A percentile compares a stretch with the other conserved stretches of the same genome.
phyloP scores from a whole-genome alignment of 768 basidiomycete species.

The Collybiopsis luxurians region DNA sequence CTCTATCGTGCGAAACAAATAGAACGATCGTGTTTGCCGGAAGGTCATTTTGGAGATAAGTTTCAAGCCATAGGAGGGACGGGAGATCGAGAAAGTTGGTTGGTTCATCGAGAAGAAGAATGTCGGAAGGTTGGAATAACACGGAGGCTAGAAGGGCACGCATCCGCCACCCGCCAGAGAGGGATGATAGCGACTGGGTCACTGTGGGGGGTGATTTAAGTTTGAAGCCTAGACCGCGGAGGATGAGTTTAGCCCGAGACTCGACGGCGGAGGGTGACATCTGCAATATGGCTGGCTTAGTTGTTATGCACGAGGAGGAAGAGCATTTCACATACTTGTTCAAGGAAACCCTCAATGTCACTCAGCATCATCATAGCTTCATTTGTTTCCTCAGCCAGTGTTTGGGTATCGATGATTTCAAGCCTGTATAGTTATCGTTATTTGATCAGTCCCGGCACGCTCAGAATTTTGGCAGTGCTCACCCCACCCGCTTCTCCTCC shows the following conservation, averaged over 20 bases:
- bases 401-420: slow-evolving; percentile 10
- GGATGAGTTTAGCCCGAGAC: slow-evolving; percentile 47
- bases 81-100: slow-evolving; percentile 53
- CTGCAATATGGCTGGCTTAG: slow-evolving; percentile 13
- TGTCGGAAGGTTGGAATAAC: slow-evolving; percentile 52
- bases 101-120: slow-evolving; percentile 60
- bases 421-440: slow-evolving; percentile 17
- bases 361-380: slow-evolving; percentile 25
- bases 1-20: slow-evolving; percentile 64
- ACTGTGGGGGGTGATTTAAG: slow-evolving; percentile 25
- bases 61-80: slow-evolving; percentile 52
- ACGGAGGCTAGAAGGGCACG: slow-evolving; percentile 58
- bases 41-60: slow-evolving; percentile 40
- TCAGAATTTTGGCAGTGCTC: background rate
- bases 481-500: slow-evolving; percentile 22
- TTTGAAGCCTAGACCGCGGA: slow-evolving; percentile 58
- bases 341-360: slow-evolving; percentile 24
- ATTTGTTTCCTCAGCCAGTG: slow-evolving; percentile 19
- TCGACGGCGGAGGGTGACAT: slow-evolving; percentile 40
- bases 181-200: slow-evolving; percentile 36
- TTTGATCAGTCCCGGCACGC: background rate
- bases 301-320: too few species aligned
- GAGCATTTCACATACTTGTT: slow-evolving; percentile 13
- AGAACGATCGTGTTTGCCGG: slow-evolving; percentile 44
- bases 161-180: slow-evolving; percentile 69